Conservation (phyloP, 495 filamentous ascomycete genomes). For the Neurospora sp. region DNA sequence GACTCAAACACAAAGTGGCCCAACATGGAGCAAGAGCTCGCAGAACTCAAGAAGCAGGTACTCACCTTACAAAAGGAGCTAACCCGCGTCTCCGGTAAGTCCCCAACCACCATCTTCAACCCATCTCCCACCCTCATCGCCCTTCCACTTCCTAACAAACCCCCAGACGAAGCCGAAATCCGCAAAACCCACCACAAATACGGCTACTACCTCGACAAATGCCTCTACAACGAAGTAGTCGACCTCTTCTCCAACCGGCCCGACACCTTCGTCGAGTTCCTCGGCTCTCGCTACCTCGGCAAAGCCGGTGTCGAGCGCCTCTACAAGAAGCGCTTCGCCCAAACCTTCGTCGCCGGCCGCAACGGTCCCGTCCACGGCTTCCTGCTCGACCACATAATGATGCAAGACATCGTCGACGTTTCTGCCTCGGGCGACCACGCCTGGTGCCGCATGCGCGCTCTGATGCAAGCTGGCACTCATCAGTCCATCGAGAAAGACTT, state of each 20-base stretch:
- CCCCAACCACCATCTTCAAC: neutral
- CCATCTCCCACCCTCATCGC: too few relatives aligned
- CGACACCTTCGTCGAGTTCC: conserved; percentile 47
- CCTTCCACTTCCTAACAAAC: neutral
- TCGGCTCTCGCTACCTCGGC: conserved; percentile 42
- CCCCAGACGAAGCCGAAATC: conserved; percentile 37
- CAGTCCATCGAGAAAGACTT: conserved; percentile 35
- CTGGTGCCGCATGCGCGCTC: conserved; percentile 43
- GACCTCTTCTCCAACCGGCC: conserved; percentile 43
- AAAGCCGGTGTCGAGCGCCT: conserved; percentile 44
- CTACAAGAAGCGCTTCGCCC: conserved; percentile 42
- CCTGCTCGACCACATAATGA: conserved; percentile 46
- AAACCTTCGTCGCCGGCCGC: conserved; percentile 38
- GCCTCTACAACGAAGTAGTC: conserved; percentile 44
- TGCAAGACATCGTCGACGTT: conserved; percentile 45
- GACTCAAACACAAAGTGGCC: neutral
- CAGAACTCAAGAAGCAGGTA: conserved; percentile 33
- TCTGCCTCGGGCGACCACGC: conserved; percentile 36
- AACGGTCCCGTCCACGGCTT: conserved; percentile 47
- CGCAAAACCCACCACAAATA: conserved; percentile 47
- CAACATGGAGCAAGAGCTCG: conserved; percentile 28
- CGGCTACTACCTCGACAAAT: conserved; percentile 51
- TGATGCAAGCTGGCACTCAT: conserved; percentile 47
- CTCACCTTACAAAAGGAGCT: conserved; percentile 27
- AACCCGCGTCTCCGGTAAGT: conserved; percentile 22